Evolutionary conservation across 192 early-diverging fungal genomes (phyloP).

Genomic region (Coemansia sp.): DNA sequence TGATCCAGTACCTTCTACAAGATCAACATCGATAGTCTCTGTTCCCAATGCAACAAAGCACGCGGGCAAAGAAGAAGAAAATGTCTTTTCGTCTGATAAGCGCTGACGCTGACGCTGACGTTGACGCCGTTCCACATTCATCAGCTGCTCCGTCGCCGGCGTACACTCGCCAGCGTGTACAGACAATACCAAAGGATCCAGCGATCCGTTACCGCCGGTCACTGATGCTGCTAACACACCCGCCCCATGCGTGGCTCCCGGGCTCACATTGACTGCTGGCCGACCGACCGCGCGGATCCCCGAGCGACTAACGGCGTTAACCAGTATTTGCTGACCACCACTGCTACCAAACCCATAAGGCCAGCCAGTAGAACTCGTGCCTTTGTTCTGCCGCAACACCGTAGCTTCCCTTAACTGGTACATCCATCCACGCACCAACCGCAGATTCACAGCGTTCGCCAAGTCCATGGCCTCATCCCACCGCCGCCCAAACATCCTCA

Average conservation of each 20-base stretch:
- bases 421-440: conserved; percentile 48
- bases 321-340: conserved; percentile 1
- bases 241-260: not conserved
- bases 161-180: conserved; percentile 47
- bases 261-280: conserved; percentile 1
- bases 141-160: conserved; percentile 43
- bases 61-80: not conserved
- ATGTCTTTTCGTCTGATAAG: not conserved
- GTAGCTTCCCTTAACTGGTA: conserved; percentile 29
- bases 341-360: not conserved
- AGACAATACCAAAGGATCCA: conserved; percentile 42
- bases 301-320: not conserved
- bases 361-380: conserved; percentile 6
- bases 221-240: not conserved
- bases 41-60: conserved; percentile 39
- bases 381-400: conserved; percentile 6
- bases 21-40: conserved; percentile 30
- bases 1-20: conserved; percentile 10
- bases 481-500: conserved; percentile 44
- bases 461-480: conserved; percentile 39
- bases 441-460: conserved; percentile 32
- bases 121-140: conserved; percentile 31
- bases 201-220: conserved; percentile 23
- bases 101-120: not conserved
- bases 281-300: not conserved